Base-by-base conservation (phyloP, 164 flowering plant genomes). In the Chimonanthus praecox region DNA sequence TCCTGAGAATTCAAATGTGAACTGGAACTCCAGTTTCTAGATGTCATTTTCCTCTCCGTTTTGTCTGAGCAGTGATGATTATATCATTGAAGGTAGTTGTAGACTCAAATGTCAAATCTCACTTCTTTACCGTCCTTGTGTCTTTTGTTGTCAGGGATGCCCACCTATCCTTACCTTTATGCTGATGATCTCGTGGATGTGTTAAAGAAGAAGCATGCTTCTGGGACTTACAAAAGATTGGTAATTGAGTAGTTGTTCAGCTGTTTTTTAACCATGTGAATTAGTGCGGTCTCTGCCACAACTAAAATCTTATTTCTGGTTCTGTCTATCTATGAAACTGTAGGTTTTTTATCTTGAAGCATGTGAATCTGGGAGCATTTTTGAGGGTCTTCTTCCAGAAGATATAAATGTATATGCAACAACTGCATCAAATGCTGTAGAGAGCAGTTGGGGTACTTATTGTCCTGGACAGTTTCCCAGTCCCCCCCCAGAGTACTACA, bases 331-430 rank as follows among this genome's bases (percentile, higher is more conserved):
- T 33, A 33, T 33, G 33, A 33, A 33, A 33, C 33, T 66, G 47
- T 49, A 88, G 97, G 92, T 90, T 61, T 69, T 93, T 9, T 93
- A 91, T 80, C 68, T 93, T 1, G 97, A 93, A 80, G 97, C 98
- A 66, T 93, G 98, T 69, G 94, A 91, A 70, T 75, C 91, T 68
- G 97, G 94, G 62, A 93, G 98, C 68, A 76, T 93, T 13, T 90
- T 93, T 75, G 86, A 91, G 43, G 97, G 94, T 5, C 73, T 93
- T 9, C 86, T 93, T 80, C 87, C 92, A 6, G 75, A 87, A 43
- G 79, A 88, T 64, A 47, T 86, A 44, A 87, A 84, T 47, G 87
- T 91, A 5, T 91, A 90, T 78, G 92, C 86, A 33, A 88, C 93
- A 1, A 93, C 98, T 5, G 94, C 98, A 4, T 70, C 98, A 18